Evolutionary conservation across 495 filamentous ascomycete species (phyloP), one percentile per base, ranked within the genome.

Genomic region (Penicillium cosmopolitanum): DNA sequence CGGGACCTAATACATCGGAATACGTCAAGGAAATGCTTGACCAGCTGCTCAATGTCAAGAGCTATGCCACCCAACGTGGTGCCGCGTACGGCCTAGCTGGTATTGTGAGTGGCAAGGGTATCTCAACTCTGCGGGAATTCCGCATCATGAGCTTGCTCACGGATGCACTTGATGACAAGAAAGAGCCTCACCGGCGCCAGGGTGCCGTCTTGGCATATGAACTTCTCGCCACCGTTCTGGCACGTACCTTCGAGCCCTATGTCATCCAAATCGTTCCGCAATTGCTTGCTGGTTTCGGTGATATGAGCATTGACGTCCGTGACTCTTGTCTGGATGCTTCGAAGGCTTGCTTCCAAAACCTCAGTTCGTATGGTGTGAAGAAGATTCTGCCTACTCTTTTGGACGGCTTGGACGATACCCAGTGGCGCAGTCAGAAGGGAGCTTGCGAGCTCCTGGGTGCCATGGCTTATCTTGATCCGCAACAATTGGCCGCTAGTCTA

Each of bases 391-490:
- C 95, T 2, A 96, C 89, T 18, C 83, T 98, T 5, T 84, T 98
- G 19, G 89, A 97, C 61, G 96, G 95, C 48, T 85, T 98, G 12
- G 92, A 97, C 56, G 96, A 98, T 51, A 84, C 89, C 33, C 95
- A 97, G 70, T 98, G 95, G 95, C 87, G 95, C 65, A 97, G 91
- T 76, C 97, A 98, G 71, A 97, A 96, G 76, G 95, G 95, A 62
- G 95, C 95, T 53, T 98, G 95, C 65, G 95, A 98, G 66, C 84
- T 96, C 10, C 84, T 98, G 18, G 95, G 95, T 67, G 94, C 94
- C 55, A 98, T 98, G 94, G 96, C 95, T 10, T 98, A 98, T 69
- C 83, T 98, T 16, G 93, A 97, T 66, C 95, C 95, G 6, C 87
- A 97, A 56, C 95, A 98, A 68, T 82, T 98, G 15, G 93, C 95